Percentiles rank a stretch among this genome's conserved stretches.
Conservation (phyloP, 2,329 filamentous ascomycete genomes). For the Alternaria hordeiaustralica region DNA sequence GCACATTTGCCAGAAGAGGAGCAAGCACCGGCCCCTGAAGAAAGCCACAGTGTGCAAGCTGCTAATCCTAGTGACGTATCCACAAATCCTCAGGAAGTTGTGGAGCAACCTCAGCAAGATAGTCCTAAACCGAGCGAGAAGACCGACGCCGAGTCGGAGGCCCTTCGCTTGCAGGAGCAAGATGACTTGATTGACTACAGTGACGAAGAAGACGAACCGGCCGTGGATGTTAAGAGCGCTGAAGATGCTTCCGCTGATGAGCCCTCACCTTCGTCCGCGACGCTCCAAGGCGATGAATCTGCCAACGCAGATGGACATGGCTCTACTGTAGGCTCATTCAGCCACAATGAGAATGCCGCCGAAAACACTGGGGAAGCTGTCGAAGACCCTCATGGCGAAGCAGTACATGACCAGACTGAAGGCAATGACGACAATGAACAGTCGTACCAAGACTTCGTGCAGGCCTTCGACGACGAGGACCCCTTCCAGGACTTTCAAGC, state of each 20-base stretch:
- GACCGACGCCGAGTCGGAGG: conserved; percentile 9
- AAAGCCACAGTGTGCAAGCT: not conserved
- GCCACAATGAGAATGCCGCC: conserved; percentile 1
- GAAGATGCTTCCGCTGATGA: conserved; percentile 16
- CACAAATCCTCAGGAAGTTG: not conserved
- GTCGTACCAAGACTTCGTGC: conserved; percentile 25
- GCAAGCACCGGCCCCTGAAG: not conserved
- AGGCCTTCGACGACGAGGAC: conserved; percentile 18
- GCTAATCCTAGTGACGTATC: not conserved
- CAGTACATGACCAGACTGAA: conserved; percentile 16
- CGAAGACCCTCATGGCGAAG: not conserved
- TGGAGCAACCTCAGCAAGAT: not conserved
- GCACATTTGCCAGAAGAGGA: not conserved
- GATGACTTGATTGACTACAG: conserved; percentile 59
- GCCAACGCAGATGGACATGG: conserved; percentile 16
- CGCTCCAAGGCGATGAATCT: conserved; percentile 42
- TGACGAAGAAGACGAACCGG: conserved; percentile 51
- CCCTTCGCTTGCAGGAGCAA: conserved; percentile 31
- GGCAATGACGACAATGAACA: conserved; percentile 18
- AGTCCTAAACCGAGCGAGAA: not conserved
- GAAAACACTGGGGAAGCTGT: conserved; percentile 6
- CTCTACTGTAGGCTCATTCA: not conserved
- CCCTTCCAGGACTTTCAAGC: conserved; percentile 19
- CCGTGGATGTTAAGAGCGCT: conserved; percentile 14
- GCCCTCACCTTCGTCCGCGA: conserved; percentile 39